These are phyloP conservation scores for Ogataea methanolica DNA, from an alignment of 805 yeast species.

Conservation along the genomic window DNA sequence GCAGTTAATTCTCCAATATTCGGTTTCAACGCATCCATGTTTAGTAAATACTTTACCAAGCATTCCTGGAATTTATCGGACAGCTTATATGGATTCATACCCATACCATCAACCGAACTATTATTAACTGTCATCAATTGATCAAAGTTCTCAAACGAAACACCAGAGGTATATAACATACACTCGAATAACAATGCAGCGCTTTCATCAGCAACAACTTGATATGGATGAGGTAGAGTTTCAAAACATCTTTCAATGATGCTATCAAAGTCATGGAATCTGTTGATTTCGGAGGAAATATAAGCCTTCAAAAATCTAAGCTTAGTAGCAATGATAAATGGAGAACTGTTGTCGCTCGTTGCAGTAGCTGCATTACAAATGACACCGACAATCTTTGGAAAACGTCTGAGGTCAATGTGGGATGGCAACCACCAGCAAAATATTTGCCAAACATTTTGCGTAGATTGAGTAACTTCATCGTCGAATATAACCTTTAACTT, in stretches of 20 bases:
- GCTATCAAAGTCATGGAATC: slow-evolving; percentile 45
- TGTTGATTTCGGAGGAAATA: slow-evolving; percentile 25
- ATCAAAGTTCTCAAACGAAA: slow-evolving; percentile 23
- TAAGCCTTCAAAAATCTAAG: slow-evolving; percentile 48
- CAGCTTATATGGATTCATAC: slow-evolving; percentile 24
- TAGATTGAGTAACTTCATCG: slow-evolving; percentile 68
- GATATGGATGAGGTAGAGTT: slow-evolving; percentile 61
- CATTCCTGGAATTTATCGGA: slow-evolving; percentile 30
- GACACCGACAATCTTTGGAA: slow-evolving; percentile 43
- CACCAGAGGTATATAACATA: slow-evolving; percentile 15
- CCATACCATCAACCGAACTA: slow-evolving; percentile 30
- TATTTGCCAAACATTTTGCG: slow-evolving; percentile 67
- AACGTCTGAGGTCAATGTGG: slow-evolving; percentile 63
- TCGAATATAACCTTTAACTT: slow-evolving; percentile 45
- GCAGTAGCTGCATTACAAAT: slow-evolving; percentile 46
- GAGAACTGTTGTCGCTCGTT: slow-evolving; percentile 46
- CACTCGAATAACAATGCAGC: slow-evolving; percentile 52
- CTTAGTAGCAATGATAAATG: slow-evolving; percentile 60
- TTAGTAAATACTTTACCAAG: slow-evolving; percentile 40
- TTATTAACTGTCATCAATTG: slow-evolving; percentile 37
- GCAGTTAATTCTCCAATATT: slow-evolving; percentile 34
- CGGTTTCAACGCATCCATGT: slow-evolving; percentile 34
- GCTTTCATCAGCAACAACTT: slow-evolving; percentile 63
- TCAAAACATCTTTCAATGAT: slow-evolving; percentile 40
- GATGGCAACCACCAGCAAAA: slow-evolving; percentile 71